Base-by-base conservation (phyloP, 2,329 filamentous ascomycete species). In the Colletotrichum coccodes region DNA sequence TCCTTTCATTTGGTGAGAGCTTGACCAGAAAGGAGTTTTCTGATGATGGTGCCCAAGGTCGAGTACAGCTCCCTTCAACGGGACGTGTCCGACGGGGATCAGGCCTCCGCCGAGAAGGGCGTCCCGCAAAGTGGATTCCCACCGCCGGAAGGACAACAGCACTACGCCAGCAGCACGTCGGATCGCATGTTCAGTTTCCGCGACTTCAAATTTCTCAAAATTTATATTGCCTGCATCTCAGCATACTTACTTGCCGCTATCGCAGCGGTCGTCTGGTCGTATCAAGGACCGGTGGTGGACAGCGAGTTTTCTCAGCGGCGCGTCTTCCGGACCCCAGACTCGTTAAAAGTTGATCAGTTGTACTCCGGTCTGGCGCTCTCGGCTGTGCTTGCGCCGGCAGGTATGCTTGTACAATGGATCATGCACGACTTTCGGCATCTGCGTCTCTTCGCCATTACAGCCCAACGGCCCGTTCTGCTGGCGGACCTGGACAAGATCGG, bases 361-460 rank as follows among this genome's bases (percentile, higher is more conserved):
- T 66, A 66, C 57, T 66, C 63, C 4, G 63, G 63, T 21, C 16
- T 66, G 16, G 57, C 63, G 11, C 57, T 66, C 21, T 66, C 63
- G 6, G 57, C 49, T 5, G 1, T 66, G 14, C 57, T 66, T 4
- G 63, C 63, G 4, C 63, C 63, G 8, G 63, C 63, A 3, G 63
- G 63, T 14, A 66, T 66, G 63, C 9, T 66, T 30, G 63, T 66
- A 4, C 63, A 66, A 34, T 61, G 63, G 63, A 66, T 66, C 23
- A 66, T 61, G 63, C 56, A 60, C 57, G 49, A 54, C 3, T 66
- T 66, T 23, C 57, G 63, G 8, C 63, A 66, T 4, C 47, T 66
- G 4, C 56, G 63, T 4, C 47, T 66, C 12, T 66, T 61, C 32
- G 63, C 57, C 26, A 57, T 66, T 11, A 54, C 63, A 6, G 63